Evolutionary conservation across 1,284 basidiomycete species (phyloP).

Genomic region (Vanrija pseudolonga): DNA sequence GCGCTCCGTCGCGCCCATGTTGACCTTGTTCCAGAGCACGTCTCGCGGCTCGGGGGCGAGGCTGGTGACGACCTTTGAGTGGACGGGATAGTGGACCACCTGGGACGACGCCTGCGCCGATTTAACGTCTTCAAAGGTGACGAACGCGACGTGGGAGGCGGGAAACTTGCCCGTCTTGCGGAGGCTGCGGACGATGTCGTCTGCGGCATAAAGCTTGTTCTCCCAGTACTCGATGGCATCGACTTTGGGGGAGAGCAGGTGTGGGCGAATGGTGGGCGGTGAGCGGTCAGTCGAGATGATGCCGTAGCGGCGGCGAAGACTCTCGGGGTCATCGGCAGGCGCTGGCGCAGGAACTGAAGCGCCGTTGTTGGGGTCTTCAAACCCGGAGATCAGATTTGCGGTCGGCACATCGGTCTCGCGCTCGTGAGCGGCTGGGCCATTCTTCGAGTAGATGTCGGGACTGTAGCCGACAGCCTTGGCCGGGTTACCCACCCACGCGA

Average conservation of each 20-base stretch:
- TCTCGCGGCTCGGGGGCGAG: slow-evolving; percentile 92
- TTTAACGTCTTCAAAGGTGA: slow-evolving; percentile 95
- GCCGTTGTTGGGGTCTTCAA: slow-evolving; percentile 54
- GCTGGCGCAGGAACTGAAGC: background rate
- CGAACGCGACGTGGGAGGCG: slow-evolving; percentile 79
- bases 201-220: slow-evolving; percentile 67
- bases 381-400: slow-evolving; percentile 41
- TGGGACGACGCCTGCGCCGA: slow-evolving; percentile 90
- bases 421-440: background rate
- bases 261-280: slow-evolving; percentile 34
- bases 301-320: slow-evolving; percentile 14
- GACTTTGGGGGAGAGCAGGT: slow-evolving; percentile 55
- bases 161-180: slow-evolving; percentile 59
- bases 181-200: slow-evolving; percentile 59
- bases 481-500: slow-evolving; percentile 86
- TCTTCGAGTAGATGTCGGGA: slow-evolving; percentile 30
- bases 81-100: slow-evolving; percentile 69
- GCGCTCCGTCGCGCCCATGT: slow-evolving; percentile 58
- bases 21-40: slow-evolving; percentile 89
- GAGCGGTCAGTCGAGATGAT: slow-evolving; percentile 32
- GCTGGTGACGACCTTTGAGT: slow-evolving; percentile 63
- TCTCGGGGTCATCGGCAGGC: slow-evolving; percentile 9
- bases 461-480: slow-evolving; percentile 54
- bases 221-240: slow-evolving; percentile 85
- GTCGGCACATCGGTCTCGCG: background rate